phyloP scores from a whole-genome alignment of 345 rosid genomes.

The Salix arbutifolia region DNA sequence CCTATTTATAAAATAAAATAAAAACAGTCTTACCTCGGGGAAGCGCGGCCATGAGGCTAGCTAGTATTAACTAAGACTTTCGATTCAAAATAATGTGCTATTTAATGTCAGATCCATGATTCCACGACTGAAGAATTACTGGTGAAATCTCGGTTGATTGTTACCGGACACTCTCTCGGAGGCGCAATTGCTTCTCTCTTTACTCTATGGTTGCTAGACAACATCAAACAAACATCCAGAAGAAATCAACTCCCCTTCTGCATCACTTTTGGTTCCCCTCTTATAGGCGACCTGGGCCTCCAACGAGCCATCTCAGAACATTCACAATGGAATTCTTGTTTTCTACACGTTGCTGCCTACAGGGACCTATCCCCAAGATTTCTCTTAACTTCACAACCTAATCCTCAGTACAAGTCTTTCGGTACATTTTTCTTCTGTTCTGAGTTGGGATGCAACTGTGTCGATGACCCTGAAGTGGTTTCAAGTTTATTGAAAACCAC shows the following conservation, averaged over 20 bases:
- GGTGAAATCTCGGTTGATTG: slow-evolving; percentile 26
- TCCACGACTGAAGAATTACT: not conserved
- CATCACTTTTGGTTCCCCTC: slow-evolving; percentile 68
- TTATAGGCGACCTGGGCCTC: slow-evolving; percentile 38
- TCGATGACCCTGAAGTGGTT: slow-evolving; percentile 45
- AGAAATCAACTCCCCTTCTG: slow-evolving; percentile 40
- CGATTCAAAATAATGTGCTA: not conserved
- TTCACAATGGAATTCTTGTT: slow-evolving; percentile 44
- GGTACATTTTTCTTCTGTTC: slow-evolving; percentile 53
- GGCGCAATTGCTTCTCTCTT: slow-evolving; percentile 72
- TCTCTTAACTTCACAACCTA: slow-evolving; percentile 1
- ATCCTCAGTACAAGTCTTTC: slow-evolving; percentile 40
- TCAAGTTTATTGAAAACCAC: slow-evolving; percentile 13
- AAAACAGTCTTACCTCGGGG: too few species aligned
- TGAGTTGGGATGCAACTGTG: slow-evolving; percentile 33
- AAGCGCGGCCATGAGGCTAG: too few species aligned
- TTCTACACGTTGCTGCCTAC: slow-evolving; percentile 45
- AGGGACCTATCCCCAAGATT: slow-evolving; percentile 36
- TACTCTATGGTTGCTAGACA: slow-evolving; percentile 54
- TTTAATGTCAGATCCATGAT: slow-evolving; percentile 14
- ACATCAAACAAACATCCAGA: slow-evolving; percentile 6
- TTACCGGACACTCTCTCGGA: slow-evolving; percentile 59
- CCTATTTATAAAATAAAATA: too few species aligned
- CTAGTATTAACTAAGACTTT: not conserved
- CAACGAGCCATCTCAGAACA: slow-evolving; percentile 31